phyloP scores from a whole-genome alignment of 2,329 filamentous ascomycete genomes.

The Arthroderma uncinatum region DNA sequence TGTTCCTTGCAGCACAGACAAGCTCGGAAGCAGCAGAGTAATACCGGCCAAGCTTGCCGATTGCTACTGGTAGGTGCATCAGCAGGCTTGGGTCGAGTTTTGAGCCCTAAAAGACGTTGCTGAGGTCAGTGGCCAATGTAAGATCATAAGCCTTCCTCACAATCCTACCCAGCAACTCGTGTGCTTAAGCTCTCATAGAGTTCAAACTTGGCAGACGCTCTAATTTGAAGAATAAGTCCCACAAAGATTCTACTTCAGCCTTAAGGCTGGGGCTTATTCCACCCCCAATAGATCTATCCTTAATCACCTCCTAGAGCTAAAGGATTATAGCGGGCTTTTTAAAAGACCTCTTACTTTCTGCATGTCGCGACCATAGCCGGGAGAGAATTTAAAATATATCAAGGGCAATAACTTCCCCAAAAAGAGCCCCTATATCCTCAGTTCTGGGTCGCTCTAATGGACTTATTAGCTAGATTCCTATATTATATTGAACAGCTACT shows the following conservation, averaged over 20 bases:
- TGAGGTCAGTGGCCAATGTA: not conserved
- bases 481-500: not conserved
- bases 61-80: not conserved
- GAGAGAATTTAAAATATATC: conserved; percentile 3
- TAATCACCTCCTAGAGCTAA: not conserved
- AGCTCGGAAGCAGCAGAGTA: not conserved
- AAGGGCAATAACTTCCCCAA: conserved; percentile 1
- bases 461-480: not conserved
- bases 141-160: not conserved
- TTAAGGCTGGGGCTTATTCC: not conserved
- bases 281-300: not conserved
- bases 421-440: not conserved
- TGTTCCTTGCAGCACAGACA: not conserved
- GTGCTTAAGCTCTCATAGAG: not conserved
- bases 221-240: not conserved
- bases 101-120: not conserved
- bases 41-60: not conserved
- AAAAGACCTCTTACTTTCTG: not conserved
- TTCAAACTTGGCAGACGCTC: not conserved
- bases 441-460: not conserved
- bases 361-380: conserved; percentile 6
- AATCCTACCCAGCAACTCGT: not conserved
- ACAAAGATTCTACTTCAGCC: not conserved
- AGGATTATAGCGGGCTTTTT: not conserved
- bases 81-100: not conserved